A percentile compares a stretch with the other conserved stretches of the same genome.
Evolutionary conservation across 345 rosid species (phyloP).

Genomic region (Sapria himalayana): DNA sequence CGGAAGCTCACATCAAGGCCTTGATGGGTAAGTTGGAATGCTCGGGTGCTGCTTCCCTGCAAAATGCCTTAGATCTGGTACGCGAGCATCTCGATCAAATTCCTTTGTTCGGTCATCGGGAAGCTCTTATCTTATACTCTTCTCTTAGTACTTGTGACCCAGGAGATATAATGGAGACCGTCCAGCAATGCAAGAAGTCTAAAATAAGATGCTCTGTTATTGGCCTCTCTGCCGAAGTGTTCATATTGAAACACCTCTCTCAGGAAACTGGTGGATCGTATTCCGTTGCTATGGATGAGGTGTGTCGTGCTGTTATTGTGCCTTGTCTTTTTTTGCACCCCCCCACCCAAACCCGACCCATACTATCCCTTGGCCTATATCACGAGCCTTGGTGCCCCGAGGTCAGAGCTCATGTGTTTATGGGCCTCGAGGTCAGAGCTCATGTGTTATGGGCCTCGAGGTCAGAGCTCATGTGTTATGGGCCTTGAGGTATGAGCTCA

Average conservation of each 20-base stretch:
- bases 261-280: slow-evolving; percentile 81
- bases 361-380: too few relatives aligned
- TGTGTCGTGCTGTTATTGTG: slow-evolving; percentile 15
- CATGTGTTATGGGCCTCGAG: too few relatives aligned
- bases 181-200: slow-evolving; percentile 60
- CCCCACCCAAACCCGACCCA: too few relatives aligned
- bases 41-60: slow-evolving; percentile 72
- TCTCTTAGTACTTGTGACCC: slow-evolving; percentile 83
- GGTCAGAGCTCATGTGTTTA: too few relatives aligned
- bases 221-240: slow-evolving; percentile 85
- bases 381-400: too few relatives aligned
- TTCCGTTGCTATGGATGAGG: slow-evolving; percentile 74
- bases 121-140: slow-evolving; percentile 61
- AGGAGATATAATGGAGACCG: slow-evolving; percentile 72
- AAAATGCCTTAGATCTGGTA: slow-evolving; percentile 61
- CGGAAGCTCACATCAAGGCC: slow-evolving; percentile 69
- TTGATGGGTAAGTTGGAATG: slow-evolving; percentile 66
- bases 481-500: too few relatives aligned
- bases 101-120: slow-evolving; percentile 86
- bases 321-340: background rate
- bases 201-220: slow-evolving; percentile 76
- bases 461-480: too few relatives aligned
- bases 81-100: slow-evolving; percentile 49
- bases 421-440: too few relatives aligned
- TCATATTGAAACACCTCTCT: slow-evolving; percentile 72